Percentiles rank a stretch among this genome's conserved stretches.
Evolutionary conservation across 352 stramenopile species (phyloP).

Genomic region (Paralagenidium karlingii): DNA sequence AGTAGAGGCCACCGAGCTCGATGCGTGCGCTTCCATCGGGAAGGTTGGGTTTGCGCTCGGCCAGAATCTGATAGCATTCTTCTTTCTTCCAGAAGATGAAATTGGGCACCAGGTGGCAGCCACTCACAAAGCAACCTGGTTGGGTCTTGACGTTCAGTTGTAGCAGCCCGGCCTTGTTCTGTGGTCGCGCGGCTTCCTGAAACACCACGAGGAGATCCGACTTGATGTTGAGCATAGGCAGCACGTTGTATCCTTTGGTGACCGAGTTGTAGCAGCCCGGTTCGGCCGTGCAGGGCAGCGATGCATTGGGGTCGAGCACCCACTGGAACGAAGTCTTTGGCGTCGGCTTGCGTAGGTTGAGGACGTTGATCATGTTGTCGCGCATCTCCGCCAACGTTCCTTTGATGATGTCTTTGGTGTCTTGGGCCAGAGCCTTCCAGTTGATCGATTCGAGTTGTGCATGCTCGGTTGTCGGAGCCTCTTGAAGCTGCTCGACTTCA

Average conservation of each 20-base stretch:
- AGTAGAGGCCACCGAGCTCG: constrained; percentile 48
- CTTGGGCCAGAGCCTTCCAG: too few species aligned
- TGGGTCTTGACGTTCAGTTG: constrained; percentile 31
- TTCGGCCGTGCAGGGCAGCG: constrained; percentile 19
- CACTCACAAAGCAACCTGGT: constrained; percentile 28
- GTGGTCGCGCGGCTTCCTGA: constrained; percentile 20
- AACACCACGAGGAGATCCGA: constrained; percentile 16
- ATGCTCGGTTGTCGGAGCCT: too few species aligned
- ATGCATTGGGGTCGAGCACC: constrained; percentile 23
- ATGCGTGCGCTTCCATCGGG: constrained; percentile 18
- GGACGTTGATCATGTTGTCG: too few species aligned
- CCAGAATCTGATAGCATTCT: constrained; percentile 31
- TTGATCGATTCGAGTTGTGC: too few species aligned
- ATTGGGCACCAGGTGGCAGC: constrained; percentile 14
- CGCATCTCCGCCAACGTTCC: too few species aligned
- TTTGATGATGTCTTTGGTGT: too few species aligned
- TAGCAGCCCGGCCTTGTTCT: constrained; percentile 19
- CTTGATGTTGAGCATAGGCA: constrained; percentile 23
- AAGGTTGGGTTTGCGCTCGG: constrained; percentile 16
- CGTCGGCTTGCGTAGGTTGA: constrained; percentile 3
- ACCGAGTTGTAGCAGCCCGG: constrained; percentile 27
- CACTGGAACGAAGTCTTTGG: constrained; percentile 20
- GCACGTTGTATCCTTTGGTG: constrained; percentile 34
- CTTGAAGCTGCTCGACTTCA: too few species aligned
- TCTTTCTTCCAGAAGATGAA: constrained; percentile 22